These are phyloP conservation scores for Alnus rubra DNA, from an alignment of 306 rosid species.

Conservation along the genomic window DNA sequence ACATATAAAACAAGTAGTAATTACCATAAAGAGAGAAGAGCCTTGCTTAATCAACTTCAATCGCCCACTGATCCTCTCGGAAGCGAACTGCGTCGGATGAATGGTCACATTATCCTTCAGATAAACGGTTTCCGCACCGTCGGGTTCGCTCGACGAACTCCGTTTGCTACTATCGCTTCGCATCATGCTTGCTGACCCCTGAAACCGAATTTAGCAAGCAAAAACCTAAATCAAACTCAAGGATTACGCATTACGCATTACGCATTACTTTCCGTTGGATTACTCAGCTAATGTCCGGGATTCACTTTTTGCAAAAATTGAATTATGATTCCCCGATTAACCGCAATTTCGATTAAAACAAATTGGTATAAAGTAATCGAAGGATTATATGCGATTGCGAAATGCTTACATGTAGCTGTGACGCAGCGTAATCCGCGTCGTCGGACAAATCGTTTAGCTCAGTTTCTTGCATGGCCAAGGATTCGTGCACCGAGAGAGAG, in stretches of 20 bases:
- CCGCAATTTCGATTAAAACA: slow-evolving; percentile 8
- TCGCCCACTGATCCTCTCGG: slow-evolving; percentile 88
- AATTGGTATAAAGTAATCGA: neutral
- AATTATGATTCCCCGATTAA: slow-evolving; percentile 33
- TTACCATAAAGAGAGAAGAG: slow-evolving; percentile 74
- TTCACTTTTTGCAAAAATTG: neutral
- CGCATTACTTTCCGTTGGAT: neutral
- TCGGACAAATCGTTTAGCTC: slow-evolving; percentile 91
- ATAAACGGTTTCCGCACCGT: slow-evolving; percentile 70
- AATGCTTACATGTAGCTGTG: slow-evolving; percentile 72
- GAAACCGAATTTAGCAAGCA: slow-evolving; percentile 22
- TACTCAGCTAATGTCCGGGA: neutral
- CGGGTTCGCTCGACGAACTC: slow-evolving; percentile 68
- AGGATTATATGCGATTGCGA: neutral
- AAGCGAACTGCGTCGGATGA: slow-evolving; percentile 84
- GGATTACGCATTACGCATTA: slow-evolving; percentile 1
- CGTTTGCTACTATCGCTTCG: slow-evolving; percentile 59
- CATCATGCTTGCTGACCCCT: slow-evolving; percentile 74
- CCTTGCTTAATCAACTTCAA: slow-evolving; percentile 80
- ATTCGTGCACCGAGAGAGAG: slow-evolving; percentile 13
- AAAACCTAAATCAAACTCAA: slow-evolving; percentile 6
- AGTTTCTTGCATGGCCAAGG: slow-evolving; percentile 66
- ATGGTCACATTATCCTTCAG: slow-evolving; percentile 88
- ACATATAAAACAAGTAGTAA: neutral
- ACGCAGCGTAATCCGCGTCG: slow-evolving; percentile 96